These are phyloP conservation scores for Domatiomyces catenatus DNA, from an alignment of 2,329 filamentous ascomycete genomes.

Conservation along the genomic window DNA sequence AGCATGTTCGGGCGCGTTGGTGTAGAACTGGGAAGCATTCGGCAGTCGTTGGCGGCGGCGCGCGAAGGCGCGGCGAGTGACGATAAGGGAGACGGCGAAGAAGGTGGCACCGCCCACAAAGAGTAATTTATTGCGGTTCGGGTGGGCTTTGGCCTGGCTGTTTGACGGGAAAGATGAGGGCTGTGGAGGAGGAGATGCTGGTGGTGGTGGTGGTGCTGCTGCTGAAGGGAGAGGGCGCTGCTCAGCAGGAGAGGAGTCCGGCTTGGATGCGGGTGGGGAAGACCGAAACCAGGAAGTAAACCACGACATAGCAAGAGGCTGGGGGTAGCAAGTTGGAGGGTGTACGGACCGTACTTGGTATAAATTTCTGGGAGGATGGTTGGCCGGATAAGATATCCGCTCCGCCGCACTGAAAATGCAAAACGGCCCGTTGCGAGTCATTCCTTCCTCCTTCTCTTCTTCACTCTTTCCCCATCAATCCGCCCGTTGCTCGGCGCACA, in stretches of 20 bases:
- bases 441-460: background rate
- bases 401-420: background rate
- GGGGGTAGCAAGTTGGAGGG: background rate
- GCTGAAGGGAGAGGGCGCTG: conserved; percentile 11
- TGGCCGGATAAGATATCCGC: background rate
- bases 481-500: background rate
- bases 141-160: conserved; percentile 3
- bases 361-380: background rate
- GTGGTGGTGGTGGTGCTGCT: background rate
- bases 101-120: conserved; percentile 64
- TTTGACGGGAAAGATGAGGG: no score
- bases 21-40: conserved; percentile 56
- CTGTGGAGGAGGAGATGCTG: conserved; percentile 2
- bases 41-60: conserved; percentile 40
- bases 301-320: conserved; percentile 12
- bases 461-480: background rate
- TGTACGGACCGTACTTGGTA: background rate
- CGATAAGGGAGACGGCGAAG: conserved; percentile 52
- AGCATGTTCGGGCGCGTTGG: conserved; percentile 29
- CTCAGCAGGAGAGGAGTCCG: conserved; percentile 1
- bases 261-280: conserved; percentile 3
- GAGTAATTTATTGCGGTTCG: conserved; percentile 43
- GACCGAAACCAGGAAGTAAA: conserved; percentile 12
- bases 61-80: conserved; percentile 56
- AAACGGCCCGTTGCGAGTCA: background rate